Conservation (phyloP, 495 filamentous ascomycete species). For the Penicillium tannophilum region DNA sequence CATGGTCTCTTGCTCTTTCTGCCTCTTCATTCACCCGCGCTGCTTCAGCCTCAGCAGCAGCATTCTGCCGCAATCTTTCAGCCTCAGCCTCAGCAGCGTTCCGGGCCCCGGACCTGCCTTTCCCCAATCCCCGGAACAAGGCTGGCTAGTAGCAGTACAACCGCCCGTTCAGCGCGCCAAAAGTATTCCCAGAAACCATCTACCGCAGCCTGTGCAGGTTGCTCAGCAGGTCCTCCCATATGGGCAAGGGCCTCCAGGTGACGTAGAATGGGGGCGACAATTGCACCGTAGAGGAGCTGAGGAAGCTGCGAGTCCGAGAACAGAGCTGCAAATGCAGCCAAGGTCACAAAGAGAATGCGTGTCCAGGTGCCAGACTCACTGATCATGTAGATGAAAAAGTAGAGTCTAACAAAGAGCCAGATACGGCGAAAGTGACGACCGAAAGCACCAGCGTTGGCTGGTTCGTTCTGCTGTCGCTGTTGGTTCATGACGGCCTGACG, state of each 20-base stretch:
- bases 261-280: slow-evolving; percentile 64
- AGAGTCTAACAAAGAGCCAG: slow-evolving; percentile 78
- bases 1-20: slow-evolving; percentile 1
- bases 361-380: slow-evolving; percentile 72
- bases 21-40: slow-evolving; percentile 1
- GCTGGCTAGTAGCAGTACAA: slow-evolving; percentile 83
- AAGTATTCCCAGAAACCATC: slow-evolving; percentile 46
- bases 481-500: slow-evolving; percentile 47
- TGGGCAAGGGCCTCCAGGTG: slow-evolving; percentile 76
- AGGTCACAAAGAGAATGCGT: slow-evolving; percentile 64
- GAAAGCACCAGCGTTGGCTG: slow-evolving; percentile 36
- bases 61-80: slow-evolving; percentile 37
- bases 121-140: slow-evolving; percentile 85
- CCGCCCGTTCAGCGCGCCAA: slow-evolving; percentile 68
- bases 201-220: slow-evolving; percentile 16
- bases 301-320: slow-evolving; percentile 67
- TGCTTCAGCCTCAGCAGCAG: slow-evolving; percentile 47
- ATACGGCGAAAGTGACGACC: slow-evolving; percentile 59
- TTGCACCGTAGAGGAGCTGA: slow-evolving; percentile 54
- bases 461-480: slow-evolving; percentile 20
- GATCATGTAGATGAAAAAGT: slow-evolving; percentile 78
- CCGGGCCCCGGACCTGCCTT: slow-evolving; percentile 71
- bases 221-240: slow-evolving; percentile 36
- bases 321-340: slow-evolving; percentile 60
- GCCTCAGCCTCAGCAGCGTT: slow-evolving; percentile 62